Evolutionary conservation across 2,329 filamentous ascomycete species (phyloP).

Genomic region (Fusarium graminum): DNA sequence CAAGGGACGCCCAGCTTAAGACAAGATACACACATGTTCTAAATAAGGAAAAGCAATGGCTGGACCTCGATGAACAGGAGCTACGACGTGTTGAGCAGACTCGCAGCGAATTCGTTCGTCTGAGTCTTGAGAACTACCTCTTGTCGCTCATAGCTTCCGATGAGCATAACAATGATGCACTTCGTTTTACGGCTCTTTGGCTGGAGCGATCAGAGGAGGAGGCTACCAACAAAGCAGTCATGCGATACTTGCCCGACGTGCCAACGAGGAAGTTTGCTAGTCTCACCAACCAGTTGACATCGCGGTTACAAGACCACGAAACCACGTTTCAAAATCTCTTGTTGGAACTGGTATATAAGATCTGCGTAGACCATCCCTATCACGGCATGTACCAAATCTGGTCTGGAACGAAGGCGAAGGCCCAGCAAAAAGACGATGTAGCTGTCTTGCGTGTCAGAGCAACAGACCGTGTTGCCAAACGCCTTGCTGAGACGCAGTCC

Average conservation of each 20-base stretch:
- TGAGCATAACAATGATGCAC: constrained; percentile 86
- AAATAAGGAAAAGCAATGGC: constrained; percentile 84
- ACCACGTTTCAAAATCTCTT: constrained; percentile 83
- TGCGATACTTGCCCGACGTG: constrained; percentile 76
- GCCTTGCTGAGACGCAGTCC: constrained; percentile 66
- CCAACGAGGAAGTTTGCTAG: constrained; percentile 92
- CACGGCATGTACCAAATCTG: constrained; percentile 98
- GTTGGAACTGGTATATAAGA: constrained; percentile 79
- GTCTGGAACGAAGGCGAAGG: constrained; percentile 78
- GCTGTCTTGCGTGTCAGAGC: constrained; percentile 80
- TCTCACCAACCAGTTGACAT: constrained; percentile 96
- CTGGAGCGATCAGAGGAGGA: constrained; percentile 84
- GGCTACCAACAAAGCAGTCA: constrained; percentile 82
- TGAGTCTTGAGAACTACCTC: constrained; percentile 94
- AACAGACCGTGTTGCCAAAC: constrained; percentile 75
- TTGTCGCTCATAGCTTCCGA: constrained; percentile 87
- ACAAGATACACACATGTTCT: constrained; percentile 71
- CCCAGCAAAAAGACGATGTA: constrained; percentile 78
- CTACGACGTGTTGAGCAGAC: constrained; percentile 81
- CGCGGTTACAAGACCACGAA: constrained; percentile 81
- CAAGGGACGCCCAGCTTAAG: constrained; percentile 65
- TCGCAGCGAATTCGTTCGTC: constrained; percentile 84
- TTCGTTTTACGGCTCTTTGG: constrained; percentile 95
- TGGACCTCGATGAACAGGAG: constrained; percentile 90
- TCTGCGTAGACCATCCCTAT: constrained; percentile 93